A percentile compares a stretch with the other conserved stretches of the same genome.
These are phyloP conservation scores for Bolboschoenus planiculmis DNA, from an alignment of 176 grass and related monocot species.

Conservation along the genomic window DNA sequence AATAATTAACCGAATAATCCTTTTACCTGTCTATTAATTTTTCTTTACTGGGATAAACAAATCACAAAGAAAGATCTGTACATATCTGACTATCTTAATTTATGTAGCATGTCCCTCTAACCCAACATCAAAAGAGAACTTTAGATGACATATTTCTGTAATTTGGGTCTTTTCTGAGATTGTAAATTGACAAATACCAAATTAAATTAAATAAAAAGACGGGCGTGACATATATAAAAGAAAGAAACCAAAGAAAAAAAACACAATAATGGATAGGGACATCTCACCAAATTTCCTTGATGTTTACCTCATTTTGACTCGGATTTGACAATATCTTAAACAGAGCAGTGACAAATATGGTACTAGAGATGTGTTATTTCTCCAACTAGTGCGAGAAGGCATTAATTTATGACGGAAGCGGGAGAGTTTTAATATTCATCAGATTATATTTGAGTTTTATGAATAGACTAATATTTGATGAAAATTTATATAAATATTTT, in stretches of 20 bases:
- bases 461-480: too few relatives aligned
- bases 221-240: neutral
- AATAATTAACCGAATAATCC: too few relatives aligned
- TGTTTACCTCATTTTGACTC: conserved; percentile 10
- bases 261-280: neutral
- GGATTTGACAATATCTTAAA: neutral
- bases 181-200: neutral
- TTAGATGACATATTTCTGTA: neutral
- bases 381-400: neutral
- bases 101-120: too few relatives aligned
- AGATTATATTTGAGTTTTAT: too few relatives aligned
- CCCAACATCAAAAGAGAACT: neutral
- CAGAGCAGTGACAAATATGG: neutral
- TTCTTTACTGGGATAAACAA: neutral
- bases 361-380: neutral
- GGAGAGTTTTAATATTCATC: too few relatives aligned
- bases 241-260: neutral
- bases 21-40: neutral
- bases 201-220: too few relatives aligned
- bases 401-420: too few relatives aligned
- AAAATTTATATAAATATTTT: too few relatives aligned
- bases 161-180: neutral
- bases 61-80: neutral
- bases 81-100: neutral
- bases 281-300: neutral